Evolutionary conservation across 768 basidiomycete species (phyloP).

Genomic region (Leccinum disarticulatum): DNA sequence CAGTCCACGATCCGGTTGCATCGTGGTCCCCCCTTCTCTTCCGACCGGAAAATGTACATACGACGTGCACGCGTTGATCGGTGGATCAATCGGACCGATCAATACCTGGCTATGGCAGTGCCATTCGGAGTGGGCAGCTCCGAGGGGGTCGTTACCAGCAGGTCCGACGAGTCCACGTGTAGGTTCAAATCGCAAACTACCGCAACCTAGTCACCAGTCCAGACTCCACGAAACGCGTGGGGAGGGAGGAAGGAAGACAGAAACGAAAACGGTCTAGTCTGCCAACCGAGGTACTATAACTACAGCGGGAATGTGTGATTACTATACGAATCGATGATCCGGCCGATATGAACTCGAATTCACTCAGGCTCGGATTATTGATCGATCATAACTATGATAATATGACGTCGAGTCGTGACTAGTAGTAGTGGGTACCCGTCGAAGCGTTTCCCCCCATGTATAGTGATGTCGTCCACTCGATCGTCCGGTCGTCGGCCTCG

Average conservation of each 20-base stretch:
- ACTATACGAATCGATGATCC: neutral
- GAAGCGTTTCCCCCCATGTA: neutral
- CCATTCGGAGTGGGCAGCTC: neutral
- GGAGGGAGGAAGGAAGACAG: neutral
- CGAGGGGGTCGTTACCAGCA: neutral
- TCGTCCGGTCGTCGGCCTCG: neutral
- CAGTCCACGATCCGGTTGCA: neutral
- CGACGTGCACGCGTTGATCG: neutral
- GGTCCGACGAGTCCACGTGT: neutral
- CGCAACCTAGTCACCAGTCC: neutral
- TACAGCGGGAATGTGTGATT: neutral
- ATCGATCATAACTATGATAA: neutral
- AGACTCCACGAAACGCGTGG: neutral
- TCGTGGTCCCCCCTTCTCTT: neutral
- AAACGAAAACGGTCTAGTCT: neutral
- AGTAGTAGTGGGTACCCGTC: neutral
- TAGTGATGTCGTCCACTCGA: neutral
- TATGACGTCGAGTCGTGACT: neutral
- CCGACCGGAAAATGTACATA: neutral
- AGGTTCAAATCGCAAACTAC: neutral
- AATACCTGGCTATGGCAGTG: neutral
- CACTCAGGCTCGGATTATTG: neutral
- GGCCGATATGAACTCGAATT: neutral
- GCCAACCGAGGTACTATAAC: too few species aligned
- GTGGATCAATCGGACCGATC: neutral